These are phyloP conservation scores for Stephanodiscus triporus DNA, from an alignment of 108 stramenopile genomes.

Conservation along the genomic window DNA sequence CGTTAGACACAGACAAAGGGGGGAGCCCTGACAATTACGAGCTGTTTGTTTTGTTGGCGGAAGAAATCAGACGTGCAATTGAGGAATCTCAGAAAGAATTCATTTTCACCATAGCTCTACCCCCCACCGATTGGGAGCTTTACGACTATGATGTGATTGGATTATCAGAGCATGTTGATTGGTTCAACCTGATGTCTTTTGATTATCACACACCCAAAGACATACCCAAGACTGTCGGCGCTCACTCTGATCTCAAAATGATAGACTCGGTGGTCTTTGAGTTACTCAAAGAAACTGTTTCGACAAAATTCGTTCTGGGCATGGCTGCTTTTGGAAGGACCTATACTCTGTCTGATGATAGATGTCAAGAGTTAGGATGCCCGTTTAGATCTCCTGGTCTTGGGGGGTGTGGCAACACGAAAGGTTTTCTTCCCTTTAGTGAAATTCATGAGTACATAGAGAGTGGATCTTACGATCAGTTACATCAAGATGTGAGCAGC, in stretches of 20 bases:
- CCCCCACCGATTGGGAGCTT: slow-evolving; percentile 55
- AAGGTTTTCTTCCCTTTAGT: slow-evolving; percentile 47
- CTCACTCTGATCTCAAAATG: slow-evolving; percentile 54
- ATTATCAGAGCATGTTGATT: slow-evolving; percentile 50
- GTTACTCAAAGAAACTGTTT: slow-evolving; percentile 20
- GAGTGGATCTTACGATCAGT: slow-evolving; percentile 38
- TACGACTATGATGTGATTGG: slow-evolving; percentile 48
- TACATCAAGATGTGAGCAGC: slow-evolving; percentile 47
- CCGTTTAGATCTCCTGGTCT: slow-evolving; percentile 54
- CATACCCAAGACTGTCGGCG: slow-evolving; percentile 51
- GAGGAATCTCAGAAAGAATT: slow-evolving; percentile 41
- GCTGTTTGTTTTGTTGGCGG: slow-evolving; percentile 29
- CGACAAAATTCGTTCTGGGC: slow-evolving; percentile 56
- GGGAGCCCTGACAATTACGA: slow-evolving; percentile 54
- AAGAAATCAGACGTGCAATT: slow-evolving; percentile 46
- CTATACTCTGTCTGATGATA: slow-evolving; percentile 47
- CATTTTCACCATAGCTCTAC: slow-evolving; percentile 41
- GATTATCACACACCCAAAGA: slow-evolving; percentile 56
- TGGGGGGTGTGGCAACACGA: slow-evolving; percentile 52
- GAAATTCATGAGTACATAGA: slow-evolving; percentile 53
- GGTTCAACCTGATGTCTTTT: slow-evolving; percentile 59
- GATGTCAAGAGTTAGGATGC: slow-evolving; percentile 52
- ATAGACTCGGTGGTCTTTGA: slow-evolving; percentile 51
- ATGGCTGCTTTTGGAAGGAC: slow-evolving; percentile 60
- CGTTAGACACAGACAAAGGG: slow-evolving; percentile 42